A percentile compares a stretch with the other conserved stretches of the same genome.
Conservation (phyloP, 139 green algal species). For the Mesostigma viride region DNA sequence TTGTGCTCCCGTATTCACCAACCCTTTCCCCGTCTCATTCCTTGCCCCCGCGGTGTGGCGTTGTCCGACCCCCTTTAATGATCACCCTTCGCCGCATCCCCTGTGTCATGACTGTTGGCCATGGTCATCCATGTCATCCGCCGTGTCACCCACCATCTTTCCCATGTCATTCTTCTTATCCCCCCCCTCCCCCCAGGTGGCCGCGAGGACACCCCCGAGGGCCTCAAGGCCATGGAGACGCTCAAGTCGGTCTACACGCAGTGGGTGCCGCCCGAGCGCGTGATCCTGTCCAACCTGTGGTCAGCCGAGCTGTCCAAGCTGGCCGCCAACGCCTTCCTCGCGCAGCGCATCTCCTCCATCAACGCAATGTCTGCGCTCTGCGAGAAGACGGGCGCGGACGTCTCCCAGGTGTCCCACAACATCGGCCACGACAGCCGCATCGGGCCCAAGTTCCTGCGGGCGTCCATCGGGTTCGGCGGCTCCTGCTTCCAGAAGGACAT, state of each 20-base stretch:
- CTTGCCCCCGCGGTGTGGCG: no score
- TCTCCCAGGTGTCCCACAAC: constrained; percentile 71
- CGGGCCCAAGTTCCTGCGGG: constrained; percentile 92
- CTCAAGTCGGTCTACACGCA: constrained; percentile 63
- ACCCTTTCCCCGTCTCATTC: no score
- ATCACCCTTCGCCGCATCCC: no score
- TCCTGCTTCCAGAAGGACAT: constrained; percentile 99
- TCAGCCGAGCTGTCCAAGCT: constrained; percentile 96
- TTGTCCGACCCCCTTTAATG: no score
- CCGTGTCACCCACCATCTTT: no score
- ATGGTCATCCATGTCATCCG: no score
- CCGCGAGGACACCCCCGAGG: constrained; percentile 63
- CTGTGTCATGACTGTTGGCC: no score
- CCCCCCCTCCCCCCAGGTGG: no score
- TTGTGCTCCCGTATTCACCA: no score
- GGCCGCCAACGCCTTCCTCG: constrained; percentile 62
- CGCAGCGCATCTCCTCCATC: constrained; percentile 96
- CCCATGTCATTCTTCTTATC: no score
- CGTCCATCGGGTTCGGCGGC: constrained; percentile 93
- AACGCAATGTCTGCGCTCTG: constrained; percentile 97
- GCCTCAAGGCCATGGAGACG: constrained; percentile 32
- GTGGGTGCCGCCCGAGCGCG: constrained; percentile 86
- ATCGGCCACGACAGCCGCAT: constrained; percentile 94
- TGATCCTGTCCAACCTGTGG: constrained; percentile 87
- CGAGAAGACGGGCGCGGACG: constrained; percentile 88